These are phyloP conservation scores for Monosporascus sp. DNA, from an alignment of 2,329 filamentous ascomycete genomes.

Conservation along the genomic window DNA sequence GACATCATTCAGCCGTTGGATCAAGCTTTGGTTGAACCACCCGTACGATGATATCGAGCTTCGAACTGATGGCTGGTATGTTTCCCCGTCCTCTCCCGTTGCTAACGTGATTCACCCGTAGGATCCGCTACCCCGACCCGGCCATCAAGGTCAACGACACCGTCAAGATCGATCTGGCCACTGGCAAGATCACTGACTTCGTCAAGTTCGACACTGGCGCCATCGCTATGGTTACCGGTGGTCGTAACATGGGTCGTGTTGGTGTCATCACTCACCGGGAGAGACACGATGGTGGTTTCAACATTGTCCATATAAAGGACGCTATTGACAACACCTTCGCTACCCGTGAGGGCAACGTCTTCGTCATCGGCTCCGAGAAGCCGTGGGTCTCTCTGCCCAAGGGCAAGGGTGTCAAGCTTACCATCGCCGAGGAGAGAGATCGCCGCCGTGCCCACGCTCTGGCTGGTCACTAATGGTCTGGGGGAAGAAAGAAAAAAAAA, in stretches of 20 bases:
- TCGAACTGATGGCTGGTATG: constrained; percentile 51
- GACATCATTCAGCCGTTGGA: constrained; percentile 99
- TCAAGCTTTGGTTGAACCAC: constrained; percentile 85
- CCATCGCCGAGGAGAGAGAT: constrained; percentile 98
- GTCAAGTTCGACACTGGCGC: constrained; percentile 98
- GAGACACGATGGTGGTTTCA: constrained; percentile 99
- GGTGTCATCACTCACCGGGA: constrained; percentile 99
- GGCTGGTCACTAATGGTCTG: constrained; percentile 43
- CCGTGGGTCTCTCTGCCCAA: constrained; percentile 99
- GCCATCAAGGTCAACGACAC: constrained; percentile 99
- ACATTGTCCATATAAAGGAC: constrained; percentile 99
- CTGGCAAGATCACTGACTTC: constrained; percentile 97
- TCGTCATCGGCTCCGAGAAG: constrained; percentile 98
- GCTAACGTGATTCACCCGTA: constrained; percentile 44
- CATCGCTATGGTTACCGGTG: constrained; percentile 97
- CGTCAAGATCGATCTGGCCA: constrained; percentile 95
- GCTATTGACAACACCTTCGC: constrained; percentile 99
- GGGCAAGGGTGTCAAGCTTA: constrained; percentile 99
- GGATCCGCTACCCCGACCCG: constrained; percentile 99
- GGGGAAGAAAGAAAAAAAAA: constrained; percentile 18
- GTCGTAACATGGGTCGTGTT: constrained; percentile 99
- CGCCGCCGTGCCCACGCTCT: constrained; percentile 71
- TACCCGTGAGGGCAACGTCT: constrained; percentile 99
- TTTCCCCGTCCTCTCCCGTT: constrained; percentile 26
- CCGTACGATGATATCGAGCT: constrained; percentile 32